Evolutionary conservation across 352 stramenopile species (phyloP), one percentile per base, ranked within the genome.

Genomic region (Peronospora farinosa): DNA sequence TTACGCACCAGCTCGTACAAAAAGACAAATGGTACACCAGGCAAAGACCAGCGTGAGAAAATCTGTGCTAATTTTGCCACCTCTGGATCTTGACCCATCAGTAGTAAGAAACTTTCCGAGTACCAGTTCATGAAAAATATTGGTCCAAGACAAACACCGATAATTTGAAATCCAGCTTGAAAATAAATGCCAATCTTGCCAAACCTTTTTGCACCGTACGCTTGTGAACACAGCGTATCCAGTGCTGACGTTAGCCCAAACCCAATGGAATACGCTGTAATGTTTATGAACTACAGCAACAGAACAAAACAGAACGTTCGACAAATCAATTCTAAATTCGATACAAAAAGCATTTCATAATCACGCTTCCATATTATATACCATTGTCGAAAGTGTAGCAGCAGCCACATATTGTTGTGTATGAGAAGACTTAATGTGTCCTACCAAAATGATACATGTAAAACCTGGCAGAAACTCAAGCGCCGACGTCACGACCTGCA

Each of bases 1-100:
- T 94, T 93, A 44, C 83, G 72, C 10, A 92, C 47, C 12, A 93
- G 50, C 56, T 95, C 80, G 57, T 91, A 95, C 3, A 75, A 51
- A 42, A 89, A 95, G 3, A 89, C 40, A 44, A 86, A 89, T 7
- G 84, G 84, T 19, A 88, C 54, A n/a, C 81, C 78, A 31, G 85
- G 74, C 3, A 92, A 59, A 6, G 80, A 75, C 37, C 71, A 71
- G 6, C 57, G 57, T 2, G 69, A 75, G 53, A 88, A 90, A 35
- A 80, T 52, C 0, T 78, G 77, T 0, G 84, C 77, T 15, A 74
- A 41, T 17, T 37, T 42, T 7, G 84, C 64, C 0, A 95, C 70
- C 41, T 78, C 45, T 5, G 54, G 42, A 35, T 85, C 72, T 52
- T 92, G 84, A 6, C 78, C 78, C 13, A 78, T 33, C 0, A 63